These are phyloP conservation scores for Picochlorum costavermella DNA, from an alignment of 139 green algal genomes.

Conservation along the genomic window DNA sequence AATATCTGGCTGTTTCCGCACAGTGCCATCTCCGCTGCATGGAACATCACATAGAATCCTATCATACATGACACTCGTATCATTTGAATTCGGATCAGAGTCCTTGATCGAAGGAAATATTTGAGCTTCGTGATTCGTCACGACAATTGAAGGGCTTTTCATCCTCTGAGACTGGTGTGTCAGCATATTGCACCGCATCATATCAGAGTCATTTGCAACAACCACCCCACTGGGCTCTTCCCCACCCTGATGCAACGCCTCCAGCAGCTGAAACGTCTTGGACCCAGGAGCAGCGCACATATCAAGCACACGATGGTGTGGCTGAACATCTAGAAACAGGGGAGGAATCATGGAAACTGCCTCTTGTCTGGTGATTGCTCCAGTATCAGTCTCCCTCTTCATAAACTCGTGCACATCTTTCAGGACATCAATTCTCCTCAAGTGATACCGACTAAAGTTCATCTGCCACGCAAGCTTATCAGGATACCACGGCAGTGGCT, in stretches of 20 bases:
- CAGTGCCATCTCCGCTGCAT: constrained; percentile 92
- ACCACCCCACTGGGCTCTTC: constrained; percentile 62
- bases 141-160: constrained; percentile 73
- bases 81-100: constrained; percentile 8
- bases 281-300: constrained; percentile 95
- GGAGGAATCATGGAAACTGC: constrained; percentile 97
- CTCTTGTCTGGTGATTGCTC: constrained; percentile 94
- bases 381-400: constrained; percentile 67
- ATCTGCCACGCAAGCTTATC: constrained; percentile 88
- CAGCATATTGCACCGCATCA: constrained; percentile 93
- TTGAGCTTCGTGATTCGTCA: constrained; percentile 91
- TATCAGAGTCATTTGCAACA: constrained; percentile 93
- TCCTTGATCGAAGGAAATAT: constrained; percentile 51
- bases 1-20: constrained; percentile 96
- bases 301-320: constrained; percentile 92
- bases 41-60: constrained; percentile 95
- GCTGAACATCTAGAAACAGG: constrained; percentile 90
- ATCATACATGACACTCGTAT: constrained; percentile 59
- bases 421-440: constrained; percentile 73
- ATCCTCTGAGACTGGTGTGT: constrained; percentile 95
- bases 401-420: constrained; percentile 68
- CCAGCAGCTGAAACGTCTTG: constrained; percentile 95
- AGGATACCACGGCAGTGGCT: constrained; percentile 87
- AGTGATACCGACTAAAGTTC: constrained; percentile 59
- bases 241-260: constrained; percentile 68